These are phyloP conservation scores for Crepidotus variabilis DNA, from an alignment of 768 basidiomycete species.

Conservation along the genomic window DNA sequence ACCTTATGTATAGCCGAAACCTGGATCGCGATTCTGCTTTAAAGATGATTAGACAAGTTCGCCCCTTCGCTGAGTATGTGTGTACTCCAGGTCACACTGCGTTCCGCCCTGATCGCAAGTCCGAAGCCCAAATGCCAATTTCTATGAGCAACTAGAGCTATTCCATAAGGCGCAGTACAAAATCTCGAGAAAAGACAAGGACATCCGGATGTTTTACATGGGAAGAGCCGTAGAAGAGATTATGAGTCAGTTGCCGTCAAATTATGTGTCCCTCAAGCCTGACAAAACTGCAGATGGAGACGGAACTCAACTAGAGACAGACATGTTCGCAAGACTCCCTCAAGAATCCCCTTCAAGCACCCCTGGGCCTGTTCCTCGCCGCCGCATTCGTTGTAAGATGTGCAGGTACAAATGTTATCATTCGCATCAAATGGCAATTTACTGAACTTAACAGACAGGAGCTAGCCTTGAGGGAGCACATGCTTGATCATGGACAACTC, in stretches of 20 bases:
- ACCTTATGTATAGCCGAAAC: slow-evolving; percentile 74
- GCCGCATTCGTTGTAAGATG: slow-evolving; percentile 87
- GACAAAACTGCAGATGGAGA: slow-evolving; percentile 58
- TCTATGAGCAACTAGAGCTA: slow-evolving; percentile 75
- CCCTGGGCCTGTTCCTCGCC: slow-evolving; percentile 49
- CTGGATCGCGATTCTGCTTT: slow-evolving; percentile 60
- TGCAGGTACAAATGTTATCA: slow-evolving; percentile 54
- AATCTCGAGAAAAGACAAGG: slow-evolving; percentile 63
- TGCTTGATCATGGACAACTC: slow-evolving; percentile 86
- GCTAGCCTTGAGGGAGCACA: slow-evolving; percentile 87
- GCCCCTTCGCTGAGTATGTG: slow-evolving; percentile 70
- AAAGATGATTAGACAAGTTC: slow-evolving; percentile 57
- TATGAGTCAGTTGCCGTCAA: slow-evolving; percentile 55
- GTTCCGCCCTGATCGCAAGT: neutral
- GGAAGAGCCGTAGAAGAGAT: slow-evolving; percentile 70
- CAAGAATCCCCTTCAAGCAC: slow-evolving; percentile 46
- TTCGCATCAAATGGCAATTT: neutral
- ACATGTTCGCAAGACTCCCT: slow-evolving; percentile 78
- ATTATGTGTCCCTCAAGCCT: slow-evolving; percentile 11
- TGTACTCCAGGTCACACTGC: neutral
- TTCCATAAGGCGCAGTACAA: slow-evolving; percentile 72
- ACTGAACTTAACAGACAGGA: slow-evolving; percentile 50
- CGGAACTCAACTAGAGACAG: slow-evolving; percentile 55
- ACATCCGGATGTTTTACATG: slow-evolving; percentile 80
- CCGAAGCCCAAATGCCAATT: slow-evolving; percentile 80